Conservation (phyloP, 306 rosid species). For the Trifolium subterraneum region DNA sequence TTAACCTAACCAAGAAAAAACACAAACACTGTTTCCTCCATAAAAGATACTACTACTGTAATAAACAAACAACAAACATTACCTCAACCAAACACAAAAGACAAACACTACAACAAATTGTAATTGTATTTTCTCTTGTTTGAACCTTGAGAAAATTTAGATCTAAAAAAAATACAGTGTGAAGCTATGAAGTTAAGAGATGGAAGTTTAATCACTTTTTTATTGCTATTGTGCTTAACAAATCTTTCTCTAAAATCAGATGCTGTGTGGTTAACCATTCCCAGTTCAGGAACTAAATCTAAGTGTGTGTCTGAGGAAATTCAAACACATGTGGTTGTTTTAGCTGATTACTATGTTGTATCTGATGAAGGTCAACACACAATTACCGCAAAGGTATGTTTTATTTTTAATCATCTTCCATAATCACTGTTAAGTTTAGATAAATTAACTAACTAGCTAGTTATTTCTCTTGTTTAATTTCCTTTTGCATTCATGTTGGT, state of each 20-base stretch:
- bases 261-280: slow-evolving; percentile 52
- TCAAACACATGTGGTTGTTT: slow-evolving; percentile 50
- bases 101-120: background rate
- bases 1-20: background rate
- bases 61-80: slow-evolving; percentile 2
- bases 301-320: slow-evolving; percentile 62
- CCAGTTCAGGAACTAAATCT: slow-evolving; percentile 55
- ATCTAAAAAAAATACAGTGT: background rate
- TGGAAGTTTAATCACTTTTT: background rate
- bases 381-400: slow-evolving; percentile 43
- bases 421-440: slow-evolving; percentile 5
- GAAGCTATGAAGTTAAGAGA: background rate
- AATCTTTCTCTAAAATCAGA: slow-evolving; percentile 23
- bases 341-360: slow-evolving; percentile 56
- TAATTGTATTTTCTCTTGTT: background rate
- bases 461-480: background rate
- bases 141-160: background rate
- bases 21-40: background rate
- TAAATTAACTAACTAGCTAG: background rate
- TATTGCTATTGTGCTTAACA: slow-evolving; percentile 23
- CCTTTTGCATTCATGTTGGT: background rate
- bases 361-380: slow-evolving; percentile 1
- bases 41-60: background rate
- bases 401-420: background rate
- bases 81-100: slow-evolving; percentile 20